Conservation (phyloP, 495 filamentous ascomycete species). For the Xylaria sp. region DNA sequence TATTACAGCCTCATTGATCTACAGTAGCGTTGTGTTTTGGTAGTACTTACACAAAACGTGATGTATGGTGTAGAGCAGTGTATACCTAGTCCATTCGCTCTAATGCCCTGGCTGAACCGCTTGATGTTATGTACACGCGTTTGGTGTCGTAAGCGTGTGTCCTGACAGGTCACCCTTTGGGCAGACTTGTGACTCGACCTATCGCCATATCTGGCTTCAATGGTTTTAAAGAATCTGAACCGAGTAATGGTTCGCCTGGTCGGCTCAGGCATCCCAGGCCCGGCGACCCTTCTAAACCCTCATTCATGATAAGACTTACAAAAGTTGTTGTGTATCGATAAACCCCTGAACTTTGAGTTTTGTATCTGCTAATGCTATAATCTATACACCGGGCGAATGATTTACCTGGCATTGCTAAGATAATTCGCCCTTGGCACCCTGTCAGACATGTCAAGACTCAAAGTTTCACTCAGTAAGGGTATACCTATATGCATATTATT, state of each 20-base stretch:
- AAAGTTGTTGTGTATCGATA: not conserved
- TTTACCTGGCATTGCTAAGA: not conserved
- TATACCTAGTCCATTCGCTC: not conserved
- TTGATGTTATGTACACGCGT: not conserved
- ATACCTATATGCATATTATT: not conserved
- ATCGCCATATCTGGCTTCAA: not conserved
- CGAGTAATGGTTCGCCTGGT: too few relatives aligned
- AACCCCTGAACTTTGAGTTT: not conserved
- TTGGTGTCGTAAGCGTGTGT: conserved; percentile 8
- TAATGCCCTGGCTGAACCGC: not conserved
- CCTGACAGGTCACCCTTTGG: not conserved
- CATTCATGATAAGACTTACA: not conserved
- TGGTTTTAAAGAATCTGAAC: not conserved
- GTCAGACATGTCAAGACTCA: not conserved
- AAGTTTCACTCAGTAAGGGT: not conserved
- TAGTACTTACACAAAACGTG: not conserved
- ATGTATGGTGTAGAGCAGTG: not conserved
- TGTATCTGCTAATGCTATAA: conserved; percentile 1
- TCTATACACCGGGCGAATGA: not conserved
- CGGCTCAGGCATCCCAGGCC: not conserved
- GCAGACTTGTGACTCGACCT: not conserved
- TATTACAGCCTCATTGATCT: not conserved
- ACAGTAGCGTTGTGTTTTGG: not conserved
- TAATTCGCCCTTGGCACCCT: not conserved
- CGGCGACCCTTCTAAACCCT: not conserved